These are phyloP conservation scores for Botrytis sinoallii DNA, from an alignment of 2,329 filamentous ascomycete species.

Conservation along the genomic window DNA sequence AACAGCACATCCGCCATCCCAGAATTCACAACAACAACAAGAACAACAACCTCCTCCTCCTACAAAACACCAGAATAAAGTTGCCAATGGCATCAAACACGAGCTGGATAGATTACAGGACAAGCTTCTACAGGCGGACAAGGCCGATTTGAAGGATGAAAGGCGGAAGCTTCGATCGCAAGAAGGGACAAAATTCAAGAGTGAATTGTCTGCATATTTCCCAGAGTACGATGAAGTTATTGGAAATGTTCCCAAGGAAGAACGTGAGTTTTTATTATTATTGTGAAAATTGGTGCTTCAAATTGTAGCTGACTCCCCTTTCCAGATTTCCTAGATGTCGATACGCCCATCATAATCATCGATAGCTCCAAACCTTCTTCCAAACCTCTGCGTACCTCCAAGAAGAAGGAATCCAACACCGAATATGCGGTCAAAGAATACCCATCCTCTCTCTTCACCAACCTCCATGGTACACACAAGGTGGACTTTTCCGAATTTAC, in stretches of 20 bases:
- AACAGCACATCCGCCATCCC: conserved; percentile 22
- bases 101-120: conserved; percentile 55
- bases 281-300: conserved; percentile 26
- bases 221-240: conserved; percentile 93
- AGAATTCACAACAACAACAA: conserved; percentile 19
- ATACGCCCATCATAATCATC: conserved; percentile 70
- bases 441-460: conserved; percentile 53
- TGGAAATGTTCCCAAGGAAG: conserved; percentile 72
- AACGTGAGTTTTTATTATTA: conserved; percentile 53
- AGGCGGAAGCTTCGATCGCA: conserved; percentile 81
- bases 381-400: conserved; percentile 28
- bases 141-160: conserved; percentile 51
- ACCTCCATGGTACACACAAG: conserved; percentile 54
- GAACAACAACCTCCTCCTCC: conserved; percentile 25
- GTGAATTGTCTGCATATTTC: conserved; percentile 87
- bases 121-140: conserved; percentile 46
- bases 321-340: conserved; percentile 67
- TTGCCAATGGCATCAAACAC: conserved; percentile 59
- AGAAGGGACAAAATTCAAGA: conserved; percentile 82
- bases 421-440: conserved; percentile 50
- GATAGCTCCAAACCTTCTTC: conserved; percentile 46
- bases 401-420: conserved; percentile 21
- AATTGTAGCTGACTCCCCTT: conserved; percentile 25
- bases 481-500: conserved; percentile 54
- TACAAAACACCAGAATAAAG: conserved; percentile 56